These are phyloP conservation scores for Suhomyces maxii DNA, from an alignment of 1,139 yeast genomes.

Conservation along the genomic window DNA sequence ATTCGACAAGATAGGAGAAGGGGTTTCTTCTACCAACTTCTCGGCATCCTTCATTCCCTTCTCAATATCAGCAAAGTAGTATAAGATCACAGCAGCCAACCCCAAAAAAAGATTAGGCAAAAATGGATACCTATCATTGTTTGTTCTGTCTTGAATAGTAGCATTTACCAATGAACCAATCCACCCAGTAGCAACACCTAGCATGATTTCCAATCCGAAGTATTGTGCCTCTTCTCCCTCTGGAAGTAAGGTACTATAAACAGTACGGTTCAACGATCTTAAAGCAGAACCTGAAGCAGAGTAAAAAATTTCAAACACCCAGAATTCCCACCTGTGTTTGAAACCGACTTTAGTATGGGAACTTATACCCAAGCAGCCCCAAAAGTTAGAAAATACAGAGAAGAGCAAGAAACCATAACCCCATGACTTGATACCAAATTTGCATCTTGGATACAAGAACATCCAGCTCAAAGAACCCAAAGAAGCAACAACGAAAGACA, in stretches of 20 bases:
- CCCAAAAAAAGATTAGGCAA: slow-evolving; percentile 38
- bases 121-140: slow-evolving; percentile 41
- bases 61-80: slow-evolving; percentile 31
- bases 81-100: slow-evolving; percentile 25
- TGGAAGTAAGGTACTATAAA: slow-evolving; percentile 42
- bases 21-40: slow-evolving; percentile 9
- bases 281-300: slow-evolving; percentile 38
- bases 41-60: slow-evolving; percentile 33
- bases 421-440: slow-evolving; percentile 34
- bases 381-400: slow-evolving; percentile 37
- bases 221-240: slow-evolving; percentile 47
- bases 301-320: slow-evolving; percentile 43
- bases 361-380: slow-evolving; percentile 46
- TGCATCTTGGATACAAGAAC: slow-evolving; percentile 31
- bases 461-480: slow-evolving; percentile 43
- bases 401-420: slow-evolving; percentile 32
- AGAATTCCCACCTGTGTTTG: slow-evolving; percentile 46
- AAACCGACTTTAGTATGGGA: slow-evolving; percentile 32
- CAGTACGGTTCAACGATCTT: slow-evolving; percentile 38
- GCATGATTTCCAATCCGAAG: slow-evolving; percentile 44
- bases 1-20: not conserved
- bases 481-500: slow-evolving; percentile 37
- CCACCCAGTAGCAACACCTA: slow-evolving; percentile 49
- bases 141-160: slow-evolving; percentile 41
- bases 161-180: slow-evolving; percentile 44